These are phyloP conservation scores for Suhomyces chickasaworum DNA, from an alignment of 1,139 yeast genomes.

Conservation along the genomic window DNA sequence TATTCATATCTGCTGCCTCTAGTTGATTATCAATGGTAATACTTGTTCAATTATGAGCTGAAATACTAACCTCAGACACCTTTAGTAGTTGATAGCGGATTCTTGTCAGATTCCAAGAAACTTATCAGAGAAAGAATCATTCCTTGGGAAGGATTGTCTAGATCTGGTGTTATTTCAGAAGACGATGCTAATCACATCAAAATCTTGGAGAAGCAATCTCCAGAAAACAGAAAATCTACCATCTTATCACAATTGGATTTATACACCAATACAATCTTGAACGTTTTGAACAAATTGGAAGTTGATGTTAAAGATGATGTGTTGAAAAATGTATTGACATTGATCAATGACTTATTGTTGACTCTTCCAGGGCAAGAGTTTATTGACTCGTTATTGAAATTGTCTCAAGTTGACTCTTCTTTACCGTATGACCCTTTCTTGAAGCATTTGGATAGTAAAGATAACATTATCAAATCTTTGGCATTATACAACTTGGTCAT, in stretches of 20 bases:
- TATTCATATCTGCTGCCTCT: neutral
- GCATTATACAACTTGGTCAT: constrained; percentile 48
- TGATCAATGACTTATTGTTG: constrained; percentile 61
- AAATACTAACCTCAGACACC: constrained; percentile 24
- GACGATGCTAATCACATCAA: constrained; percentile 70
- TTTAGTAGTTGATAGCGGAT: constrained; percentile 57
- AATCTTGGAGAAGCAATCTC: constrained; percentile 58
- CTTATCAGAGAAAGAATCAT: constrained; percentile 79
- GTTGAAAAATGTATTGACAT: constrained; percentile 68
- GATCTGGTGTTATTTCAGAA: constrained; percentile 67
- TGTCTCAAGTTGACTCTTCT: constrained; percentile 47
- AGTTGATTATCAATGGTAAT: neutral
- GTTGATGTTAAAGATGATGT: constrained; percentile 64
- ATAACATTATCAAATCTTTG: constrained; percentile 49
- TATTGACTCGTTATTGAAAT: constrained; percentile 45
- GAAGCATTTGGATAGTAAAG: constrained; percentile 51
- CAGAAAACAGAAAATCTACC: constrained; percentile 41
- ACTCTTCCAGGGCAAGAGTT: constrained; percentile 48
- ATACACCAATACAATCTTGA: constrained; percentile 60
- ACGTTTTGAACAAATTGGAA: constrained; percentile 53
- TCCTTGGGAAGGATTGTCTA: constrained; percentile 90
- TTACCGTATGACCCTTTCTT: constrained; percentile 60
- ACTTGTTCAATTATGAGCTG: neutral
- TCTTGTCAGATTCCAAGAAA: constrained; percentile 71
- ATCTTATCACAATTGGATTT: constrained; percentile 48